Base-by-base conservation (phyloP, 257 asterid species). In the Jasminum sambac region DNA sequence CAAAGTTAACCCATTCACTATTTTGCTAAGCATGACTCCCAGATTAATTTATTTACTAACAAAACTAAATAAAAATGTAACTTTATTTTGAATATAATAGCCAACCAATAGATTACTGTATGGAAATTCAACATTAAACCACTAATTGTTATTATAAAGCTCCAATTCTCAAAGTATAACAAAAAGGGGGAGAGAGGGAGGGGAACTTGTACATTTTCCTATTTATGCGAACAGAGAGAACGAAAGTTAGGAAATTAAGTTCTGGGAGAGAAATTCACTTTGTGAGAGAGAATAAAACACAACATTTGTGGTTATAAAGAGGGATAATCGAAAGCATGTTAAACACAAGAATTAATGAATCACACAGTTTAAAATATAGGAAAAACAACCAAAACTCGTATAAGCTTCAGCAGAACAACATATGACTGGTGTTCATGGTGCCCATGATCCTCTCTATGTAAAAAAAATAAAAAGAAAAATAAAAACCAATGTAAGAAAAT, bases 361-460 rank as follows among this genome's bases (percentile, higher is more conserved):
- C 42, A 13, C 23, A 55, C 36, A 14, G 64, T 40, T 38, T 25
- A 60, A 68, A 66, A 68, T 23, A 23, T n/a, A 40, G 52, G 0
- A 6, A 42, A 36, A 16, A 30, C 37, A 30, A 68, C 16, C 14
- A 63, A 46, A 52, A 14, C 26, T 36, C 26, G 44, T 11, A 61
- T 39, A n/a, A 37, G 6, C 26, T 3, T 37, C 13, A 63, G 61
- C 42, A 25, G 68, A 65, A 63, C 37, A 69, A 55, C 6, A 82
- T 95, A 95, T 9, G 99, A 82, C 79, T 95, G 98, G 40, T 95
- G 98, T 6, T 91, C 94, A 66, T 91, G 99, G 83, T 88, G 98
- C 50, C 98, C 97, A 68, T 88, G 94, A 48, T 87, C 90, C 17
- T 86, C 98, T 76, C 97, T 95, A 88, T 36, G 62, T 23, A 16